Evolutionary conservation across 2,329 filamentous ascomycete species (phyloP), one percentile per base, ranked within the genome.

Genomic region (Diaporthe aspalathi): DNA sequence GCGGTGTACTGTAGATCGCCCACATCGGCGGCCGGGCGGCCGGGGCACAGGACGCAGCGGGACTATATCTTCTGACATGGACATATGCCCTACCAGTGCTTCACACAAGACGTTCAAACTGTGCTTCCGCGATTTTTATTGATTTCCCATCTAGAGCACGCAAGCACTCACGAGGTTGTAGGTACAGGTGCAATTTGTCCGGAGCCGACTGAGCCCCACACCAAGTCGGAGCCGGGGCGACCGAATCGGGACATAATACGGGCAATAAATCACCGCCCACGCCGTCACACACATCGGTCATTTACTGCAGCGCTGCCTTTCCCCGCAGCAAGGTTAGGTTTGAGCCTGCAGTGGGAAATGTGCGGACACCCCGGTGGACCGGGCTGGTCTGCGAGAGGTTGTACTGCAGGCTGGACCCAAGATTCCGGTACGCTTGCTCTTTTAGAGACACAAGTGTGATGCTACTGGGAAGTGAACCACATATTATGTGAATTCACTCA

Each of bases 181-280:
- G 32, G 32, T 32, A 32, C 32, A 32, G 5, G 50, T 35, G 14
- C 2, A 7, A 1, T 16, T 1, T 6, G 4, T 16, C 17, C 57
- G 60, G 43, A 24, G 43, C 60, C 60, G 60, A 63, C 27, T 24
- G 3, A 35, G 24, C 43, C 60, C 60, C 60, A 49, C 57, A 22
- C 27, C 6, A 20, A 49, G 24, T 7, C 60, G 60, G 60, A 63
- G 43, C 60, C 43, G 43, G 43, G 43, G 6, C 5, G 27, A 11
- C 40, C 12, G 27, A 9, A 12, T 35, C 27, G 1, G 20, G 22
- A 24, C n/a, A 8, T 32, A 32, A 32, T 8, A 32, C 32, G 5
- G 8, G 8, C 32, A 32, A n/a, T n/a, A 8, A 8, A 32, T 32
- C 32, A 32, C 32, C 8, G 32, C 32, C 5, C 5, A 32, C 32